phyloP scores from a whole-genome alignment of 805 yeast genomes.

The Wickerhamomyces xylosicus region DNA sequence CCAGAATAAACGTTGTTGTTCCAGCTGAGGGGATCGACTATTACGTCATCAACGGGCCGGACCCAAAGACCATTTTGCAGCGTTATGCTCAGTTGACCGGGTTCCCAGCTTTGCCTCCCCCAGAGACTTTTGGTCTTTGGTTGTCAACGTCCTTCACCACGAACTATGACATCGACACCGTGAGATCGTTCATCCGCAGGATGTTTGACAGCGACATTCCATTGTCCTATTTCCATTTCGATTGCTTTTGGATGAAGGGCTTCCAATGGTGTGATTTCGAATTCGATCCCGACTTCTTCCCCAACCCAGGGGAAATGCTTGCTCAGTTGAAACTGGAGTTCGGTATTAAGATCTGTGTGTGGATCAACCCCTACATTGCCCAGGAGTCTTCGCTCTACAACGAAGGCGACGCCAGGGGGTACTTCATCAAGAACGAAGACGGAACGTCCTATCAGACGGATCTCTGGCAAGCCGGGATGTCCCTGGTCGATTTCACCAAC shows the following conservation, averaged over 20 bases:
- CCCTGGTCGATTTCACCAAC: constrained; percentile 14
- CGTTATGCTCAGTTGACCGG: constrained; percentile 16
- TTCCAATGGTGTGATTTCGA: constrained; percentile 18
- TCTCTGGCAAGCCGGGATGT: constrained; percentile 18
- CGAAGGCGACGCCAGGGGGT: constrained; percentile 12
- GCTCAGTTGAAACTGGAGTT: constrained; percentile 25
- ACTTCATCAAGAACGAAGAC: constrained; percentile 12
- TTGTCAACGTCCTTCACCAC: constrained; percentile 16
- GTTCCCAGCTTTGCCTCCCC: constrained; percentile 14
- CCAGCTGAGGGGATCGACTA: constrained; percentile 15
- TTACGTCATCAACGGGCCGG: constrained; percentile 15
- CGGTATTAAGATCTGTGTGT: constrained; percentile 24
- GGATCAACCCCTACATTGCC: constrained; percentile 16
- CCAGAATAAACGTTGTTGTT: constrained; percentile 12
- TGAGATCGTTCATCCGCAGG: constrained; percentile 12
- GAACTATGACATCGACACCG: constrained; percentile 14
- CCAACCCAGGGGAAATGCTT: constrained; percentile 14
- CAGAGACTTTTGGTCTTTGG: constrained; percentile 17
- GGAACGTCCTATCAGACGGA: constrained; percentile 14
- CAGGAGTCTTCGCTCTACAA: constrained; percentile 12
- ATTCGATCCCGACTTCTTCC: constrained; percentile 15
- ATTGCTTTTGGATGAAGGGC: constrained; percentile 17
- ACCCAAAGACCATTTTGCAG: constrained; percentile 13
- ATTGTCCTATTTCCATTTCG: constrained; percentile 14
- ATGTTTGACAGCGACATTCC: constrained; percentile 16